Conservation (phyloP, 257 asterid species). For the Capsicum pubescens region DNA sequence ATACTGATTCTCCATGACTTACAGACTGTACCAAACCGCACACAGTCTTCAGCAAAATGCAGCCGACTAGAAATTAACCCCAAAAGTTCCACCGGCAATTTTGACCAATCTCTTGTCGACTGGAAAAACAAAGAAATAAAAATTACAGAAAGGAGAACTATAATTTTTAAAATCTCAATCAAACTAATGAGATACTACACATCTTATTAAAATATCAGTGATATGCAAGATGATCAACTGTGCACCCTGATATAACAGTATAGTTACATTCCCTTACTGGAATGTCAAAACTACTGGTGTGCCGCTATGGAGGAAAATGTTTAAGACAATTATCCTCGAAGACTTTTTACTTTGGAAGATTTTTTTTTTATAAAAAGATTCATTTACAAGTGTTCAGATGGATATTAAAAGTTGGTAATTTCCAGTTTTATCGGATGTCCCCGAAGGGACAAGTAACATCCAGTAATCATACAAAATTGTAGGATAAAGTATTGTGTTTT, state of each 20-base stretch:
- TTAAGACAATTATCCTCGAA: not conserved
- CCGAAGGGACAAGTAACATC: not conserved
- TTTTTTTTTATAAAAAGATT: not conserved
- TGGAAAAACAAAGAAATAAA: conserved; percentile 19
- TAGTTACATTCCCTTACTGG: not conserved
- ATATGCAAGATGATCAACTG: no score
- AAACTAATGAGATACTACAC: no score
- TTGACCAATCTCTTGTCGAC: conserved; percentile 36
- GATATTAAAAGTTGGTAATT: not conserved
- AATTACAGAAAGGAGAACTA: conserved; percentile 4
- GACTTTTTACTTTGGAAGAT: no score
- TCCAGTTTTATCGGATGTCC: not conserved
- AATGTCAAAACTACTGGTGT: not conserved
- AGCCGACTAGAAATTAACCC: conserved; percentile 34
- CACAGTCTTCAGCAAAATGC: conserved; percentile 35
- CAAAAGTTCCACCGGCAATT: conserved; percentile 38
- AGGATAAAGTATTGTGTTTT: not conserved
- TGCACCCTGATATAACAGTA: not conserved
- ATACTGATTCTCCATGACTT: conserved; percentile 38
- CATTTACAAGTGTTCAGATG: not conserved
- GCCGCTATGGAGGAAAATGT: not conserved
- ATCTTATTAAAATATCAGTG: no score
- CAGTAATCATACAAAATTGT: not conserved
- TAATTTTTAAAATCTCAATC: not conserved
- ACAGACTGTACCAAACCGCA: conserved; percentile 34